phyloP scores from a whole-genome alignment of 1,139 yeast genomes.

The Pichia sp. region DNA sequence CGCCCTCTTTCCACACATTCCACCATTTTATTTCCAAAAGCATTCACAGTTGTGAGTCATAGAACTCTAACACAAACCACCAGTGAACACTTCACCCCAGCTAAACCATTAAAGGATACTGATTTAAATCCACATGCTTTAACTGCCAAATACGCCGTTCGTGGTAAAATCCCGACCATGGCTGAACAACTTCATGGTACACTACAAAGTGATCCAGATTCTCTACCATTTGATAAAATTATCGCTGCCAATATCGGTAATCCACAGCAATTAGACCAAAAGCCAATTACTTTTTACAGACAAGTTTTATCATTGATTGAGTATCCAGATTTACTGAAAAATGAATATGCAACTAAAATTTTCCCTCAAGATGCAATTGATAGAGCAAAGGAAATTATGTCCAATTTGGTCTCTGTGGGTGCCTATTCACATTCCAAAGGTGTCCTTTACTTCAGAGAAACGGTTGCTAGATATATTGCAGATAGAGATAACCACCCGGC shows the following conservation, averaged over 20 bases:
- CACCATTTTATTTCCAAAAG: background rate
- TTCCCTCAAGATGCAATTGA: slow-evolving; percentile 67
- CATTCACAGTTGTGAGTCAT: slow-evolving; percentile 7
- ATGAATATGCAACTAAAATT: slow-evolving; percentile 27
- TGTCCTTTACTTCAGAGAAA: slow-evolving; percentile 57
- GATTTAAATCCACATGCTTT: slow-evolving; percentile 71
- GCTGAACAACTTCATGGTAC: slow-evolving; percentile 76
- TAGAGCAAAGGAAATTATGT: slow-evolving; percentile 58
- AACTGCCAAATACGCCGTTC: slow-evolving; percentile 88
- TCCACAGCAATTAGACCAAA: slow-evolving; percentile 92
- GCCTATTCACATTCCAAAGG: slow-evolving; percentile 96
- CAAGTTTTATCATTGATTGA: slow-evolving; percentile 82
- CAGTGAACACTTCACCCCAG: slow-evolving; percentile 22
- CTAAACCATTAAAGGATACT: slow-evolving; percentile 30
- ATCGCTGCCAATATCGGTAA: slow-evolving; percentile 93
- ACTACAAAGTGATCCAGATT: slow-evolving; percentile 45
- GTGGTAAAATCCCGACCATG: slow-evolving; percentile 87
- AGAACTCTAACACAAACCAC: slow-evolving; percentile 11
- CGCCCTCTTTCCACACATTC: background rate
- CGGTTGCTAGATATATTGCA: slow-evolving; percentile 74
- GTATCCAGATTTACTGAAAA: slow-evolving; percentile 62
- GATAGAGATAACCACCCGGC: slow-evolving; percentile 64
- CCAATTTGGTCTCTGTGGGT: slow-evolving; percentile 74
- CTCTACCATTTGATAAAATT: slow-evolving; percentile 70
- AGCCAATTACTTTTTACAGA: slow-evolving; percentile 91